Evolutionary conservation across 2,329 filamentous ascomycete genomes (phyloP).

Genomic region (Pseudopyricularia cyperi): DNA sequence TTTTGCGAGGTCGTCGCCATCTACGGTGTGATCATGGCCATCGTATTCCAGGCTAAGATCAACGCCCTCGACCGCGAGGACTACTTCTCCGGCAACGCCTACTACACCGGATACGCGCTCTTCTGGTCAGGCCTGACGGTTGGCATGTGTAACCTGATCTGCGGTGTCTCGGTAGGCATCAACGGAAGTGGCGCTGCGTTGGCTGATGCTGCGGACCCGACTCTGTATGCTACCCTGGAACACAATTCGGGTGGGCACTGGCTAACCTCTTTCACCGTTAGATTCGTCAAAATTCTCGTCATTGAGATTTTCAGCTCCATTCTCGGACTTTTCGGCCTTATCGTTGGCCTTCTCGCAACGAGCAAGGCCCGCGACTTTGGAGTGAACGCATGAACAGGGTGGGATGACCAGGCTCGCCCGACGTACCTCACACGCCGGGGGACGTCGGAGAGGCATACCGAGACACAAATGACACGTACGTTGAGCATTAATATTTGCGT

Average conservation of each 20-base stretch:
- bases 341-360: constrained; percentile 81
- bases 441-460: not conserved
- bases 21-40: constrained; percentile 99
- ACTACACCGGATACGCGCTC: constrained; percentile 88
- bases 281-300: constrained; percentile 96
- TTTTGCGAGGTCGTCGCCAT: constrained; percentile 99
- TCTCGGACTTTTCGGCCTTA: constrained; percentile 88
- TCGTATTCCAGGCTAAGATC: constrained; percentile 90
- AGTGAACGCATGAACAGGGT: not conserved
- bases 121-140: constrained; percentile 96
- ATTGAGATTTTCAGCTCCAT: constrained; percentile 99
- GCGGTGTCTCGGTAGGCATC: constrained; percentile 92
- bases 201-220: constrained; percentile 86
- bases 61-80: constrained; percentile 48
- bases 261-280: constrained; percentile 21
- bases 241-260: too few relatives aligned
- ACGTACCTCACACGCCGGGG: not conserved
- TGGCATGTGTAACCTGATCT: constrained; percentile 89
- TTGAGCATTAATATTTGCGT: not conserved
- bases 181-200: constrained; percentile 94
- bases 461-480: not conserved
- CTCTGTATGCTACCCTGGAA: constrained; percentile 49
- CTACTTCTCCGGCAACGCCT: constrained; percentile 63
- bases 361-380: constrained; percentile 70
- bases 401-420: too few relatives aligned